Conservation (phyloP, 202 grass and related monocot species). For the Eragrostis tef region DNA sequence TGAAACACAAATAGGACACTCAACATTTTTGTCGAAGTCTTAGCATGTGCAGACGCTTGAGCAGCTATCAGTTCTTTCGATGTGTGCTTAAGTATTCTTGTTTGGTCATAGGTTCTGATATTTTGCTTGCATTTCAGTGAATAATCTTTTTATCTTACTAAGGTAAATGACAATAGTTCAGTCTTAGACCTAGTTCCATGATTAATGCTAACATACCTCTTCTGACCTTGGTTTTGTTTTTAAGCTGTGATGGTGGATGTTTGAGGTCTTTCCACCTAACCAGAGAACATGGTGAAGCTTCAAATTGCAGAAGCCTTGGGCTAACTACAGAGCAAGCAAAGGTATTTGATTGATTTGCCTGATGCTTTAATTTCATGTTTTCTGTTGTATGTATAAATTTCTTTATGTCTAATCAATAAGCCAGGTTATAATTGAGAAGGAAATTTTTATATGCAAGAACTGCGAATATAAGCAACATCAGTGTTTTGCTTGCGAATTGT, state of each 20-base stretch:
- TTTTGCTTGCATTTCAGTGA: not conserved
- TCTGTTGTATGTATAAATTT: constrained; percentile 1
- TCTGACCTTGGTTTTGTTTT: constrained; percentile 34
- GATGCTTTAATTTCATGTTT: not conserved
- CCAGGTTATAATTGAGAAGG: constrained; percentile 49
- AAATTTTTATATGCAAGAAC: constrained; percentile 72
- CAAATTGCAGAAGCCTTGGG: constrained; percentile 54
- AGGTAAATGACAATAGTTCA: not conserved
- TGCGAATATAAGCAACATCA: constrained; percentile 77
- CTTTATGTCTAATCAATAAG: constrained; percentile 15
- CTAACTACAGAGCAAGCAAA: constrained; percentile 51
- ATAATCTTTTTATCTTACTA: not conserved
- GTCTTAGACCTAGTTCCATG: constrained; percentile 13
- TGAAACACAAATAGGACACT: no score
- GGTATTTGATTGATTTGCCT: constrained; percentile 45
- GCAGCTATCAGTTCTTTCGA: not conserved
- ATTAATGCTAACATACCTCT: constrained; percentile 3
- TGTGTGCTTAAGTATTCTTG: not conserved
- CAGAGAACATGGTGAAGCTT: constrained; percentile 46
- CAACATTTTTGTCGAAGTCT: no score
- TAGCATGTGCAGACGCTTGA: not conserved
- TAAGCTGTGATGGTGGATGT: constrained; percentile 77
- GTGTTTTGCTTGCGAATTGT: constrained; percentile 74
- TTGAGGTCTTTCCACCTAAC: constrained; percentile 80
- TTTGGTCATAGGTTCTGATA: not conserved